A percentile compares a stretch with the other conserved stretches of the same genome.
Conservation (phyloP, 345 rosid genomes). For the Eucalyptus viminalis region DNA sequence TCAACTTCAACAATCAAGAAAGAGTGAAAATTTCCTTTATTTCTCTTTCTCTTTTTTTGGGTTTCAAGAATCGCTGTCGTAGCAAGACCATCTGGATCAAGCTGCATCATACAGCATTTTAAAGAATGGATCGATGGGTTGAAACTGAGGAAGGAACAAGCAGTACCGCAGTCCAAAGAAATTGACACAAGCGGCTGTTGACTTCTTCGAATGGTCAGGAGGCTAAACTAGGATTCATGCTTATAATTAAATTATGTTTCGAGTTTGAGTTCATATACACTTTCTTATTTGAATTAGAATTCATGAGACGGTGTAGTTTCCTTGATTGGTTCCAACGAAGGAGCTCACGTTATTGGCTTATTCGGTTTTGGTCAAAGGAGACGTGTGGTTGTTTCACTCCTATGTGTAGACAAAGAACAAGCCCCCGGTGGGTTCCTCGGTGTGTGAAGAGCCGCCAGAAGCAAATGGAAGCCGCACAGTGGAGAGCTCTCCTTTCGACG, state of each 20-base stretch:
- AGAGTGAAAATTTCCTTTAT: neutral
- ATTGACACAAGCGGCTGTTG: neutral
- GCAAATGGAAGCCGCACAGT: neutral
- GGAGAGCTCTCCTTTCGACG: neutral
- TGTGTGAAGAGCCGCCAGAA: neutral
- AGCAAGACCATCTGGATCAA: conserved; percentile 24
- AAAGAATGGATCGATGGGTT: conserved; percentile 21
- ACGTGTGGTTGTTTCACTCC: neutral
- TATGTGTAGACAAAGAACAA: too few relatives aligned
- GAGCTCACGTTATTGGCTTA: neutral
- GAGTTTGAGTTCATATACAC: neutral
- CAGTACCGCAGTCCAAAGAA: neutral
- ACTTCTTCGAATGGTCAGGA: neutral
- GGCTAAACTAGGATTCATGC: neutral
- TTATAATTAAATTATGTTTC: neutral
- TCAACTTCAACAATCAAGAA: neutral
- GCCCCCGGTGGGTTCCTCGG: neutral
- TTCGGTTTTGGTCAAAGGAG: neutral
- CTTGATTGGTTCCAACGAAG: neutral
- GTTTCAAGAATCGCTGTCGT: conserved; percentile 19
- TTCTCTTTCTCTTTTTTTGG: neutral
- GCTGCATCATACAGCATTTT: conserved; percentile 27
- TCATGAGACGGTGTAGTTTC: neutral
- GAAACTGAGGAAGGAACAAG: conserved; percentile 15
- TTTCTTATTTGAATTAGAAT: neutral